A percentile compares a stretch with the other conserved stretches of the same genome.
Conservation (phyloP, 139 green algal species). For the Pseudopediastrum boryanum region DNA sequence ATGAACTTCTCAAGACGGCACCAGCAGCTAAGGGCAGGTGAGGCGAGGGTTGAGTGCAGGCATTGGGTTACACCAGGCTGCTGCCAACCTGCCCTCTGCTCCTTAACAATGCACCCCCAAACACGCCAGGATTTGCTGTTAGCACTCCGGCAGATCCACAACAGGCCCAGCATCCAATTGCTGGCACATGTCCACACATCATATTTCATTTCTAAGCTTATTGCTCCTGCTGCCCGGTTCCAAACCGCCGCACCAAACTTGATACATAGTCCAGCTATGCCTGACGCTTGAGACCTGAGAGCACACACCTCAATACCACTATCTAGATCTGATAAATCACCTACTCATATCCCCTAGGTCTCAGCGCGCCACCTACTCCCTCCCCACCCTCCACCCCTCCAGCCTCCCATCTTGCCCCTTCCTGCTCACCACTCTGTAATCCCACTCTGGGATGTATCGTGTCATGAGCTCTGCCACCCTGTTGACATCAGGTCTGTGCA, state of each 20-base stretch:
- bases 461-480: constrained; percentile 39
- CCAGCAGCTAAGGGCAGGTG: not conserved
- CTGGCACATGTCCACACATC: not conserved
- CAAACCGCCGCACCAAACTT: no score
- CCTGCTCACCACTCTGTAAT: constrained; percentile 29
- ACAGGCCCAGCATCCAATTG: no score
- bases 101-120: not conserved
- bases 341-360: not conserved
- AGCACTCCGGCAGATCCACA: not conserved
- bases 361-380: not conserved
- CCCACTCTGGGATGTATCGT: constrained; percentile 51
- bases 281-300: not conserved
- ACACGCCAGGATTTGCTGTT: not conserved
- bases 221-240: no score
- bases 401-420: no score
- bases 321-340: not conserved
- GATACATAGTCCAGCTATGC: not conserved
- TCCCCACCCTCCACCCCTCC: not conserved
- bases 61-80: not conserved
- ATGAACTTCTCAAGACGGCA: no score
- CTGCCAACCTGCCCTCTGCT: not conserved
- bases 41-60: not conserved
- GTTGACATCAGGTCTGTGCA: constrained; percentile 44
- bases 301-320: not conserved
- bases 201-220: no score